phyloP scores from a whole-genome alignment of 768 basidiomycete species.

The Tylopilus cervinicoccineus region DNA sequence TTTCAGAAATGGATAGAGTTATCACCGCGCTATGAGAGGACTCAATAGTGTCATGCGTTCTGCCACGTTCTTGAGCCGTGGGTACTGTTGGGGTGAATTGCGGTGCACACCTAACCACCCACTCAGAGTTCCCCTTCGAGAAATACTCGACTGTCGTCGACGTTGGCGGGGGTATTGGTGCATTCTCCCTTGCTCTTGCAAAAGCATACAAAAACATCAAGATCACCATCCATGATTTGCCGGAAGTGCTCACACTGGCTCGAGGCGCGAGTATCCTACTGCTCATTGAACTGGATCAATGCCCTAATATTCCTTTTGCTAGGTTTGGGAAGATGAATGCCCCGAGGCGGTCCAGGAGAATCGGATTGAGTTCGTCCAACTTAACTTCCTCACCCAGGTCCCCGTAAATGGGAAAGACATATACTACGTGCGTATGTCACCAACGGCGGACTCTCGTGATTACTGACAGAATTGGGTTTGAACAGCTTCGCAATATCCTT shows the following conservation, averaged over 20 bases:
- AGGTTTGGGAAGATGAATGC: constrained; percentile 24
- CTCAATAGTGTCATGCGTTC: constrained; percentile 22
- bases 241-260: constrained; percentile 20
- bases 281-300: background rate
- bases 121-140: constrained; percentile 32
- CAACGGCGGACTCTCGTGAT: background rate
- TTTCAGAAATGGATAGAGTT: constrained; percentile 13
- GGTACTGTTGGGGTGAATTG: background rate
- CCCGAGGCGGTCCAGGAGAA: constrained; percentile 20
- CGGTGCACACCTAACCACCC: background rate
- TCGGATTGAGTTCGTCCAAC: constrained; percentile 23
- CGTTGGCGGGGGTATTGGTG: constrained; percentile 35
- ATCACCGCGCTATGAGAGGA: constrained; percentile 24
- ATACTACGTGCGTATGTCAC: constrained; percentile 31
- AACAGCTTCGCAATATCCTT: constrained; percentile 24
- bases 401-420: constrained; percentile 3
- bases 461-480: background rate
- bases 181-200: constrained; percentile 28
- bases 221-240: constrained; percentile 32
- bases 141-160: constrained; percentile 30
- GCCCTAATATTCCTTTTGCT: background rate
- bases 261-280: constrained; percentile 13
- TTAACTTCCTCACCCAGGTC: constrained; percentile 28
- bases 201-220: constrained; percentile 28
- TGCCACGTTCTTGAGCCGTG: constrained; percentile 21